Percentiles rank a stretch among this genome's conserved stretches.
Evolutionary conservation across 202 grass and related monocot genomes (phyloP).

Genomic region (Cymbopogon flexuosus): DNA sequence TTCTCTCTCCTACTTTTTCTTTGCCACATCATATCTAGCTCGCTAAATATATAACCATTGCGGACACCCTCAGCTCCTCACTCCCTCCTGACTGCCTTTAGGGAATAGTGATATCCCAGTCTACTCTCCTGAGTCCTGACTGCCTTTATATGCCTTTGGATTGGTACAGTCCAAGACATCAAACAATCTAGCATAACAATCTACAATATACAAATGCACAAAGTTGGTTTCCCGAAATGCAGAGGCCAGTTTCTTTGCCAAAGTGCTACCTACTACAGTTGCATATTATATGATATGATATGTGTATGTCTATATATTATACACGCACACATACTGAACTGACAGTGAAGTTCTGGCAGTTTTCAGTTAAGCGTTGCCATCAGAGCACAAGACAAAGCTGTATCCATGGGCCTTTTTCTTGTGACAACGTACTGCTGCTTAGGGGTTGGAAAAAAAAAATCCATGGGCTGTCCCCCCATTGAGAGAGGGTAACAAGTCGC

Average conservation of each 20-base stretch:
- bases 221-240: no score
- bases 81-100: no score
- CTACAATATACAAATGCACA: no score
- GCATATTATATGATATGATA: background rate
- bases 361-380: slow-evolving; percentile 37
- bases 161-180: no score
- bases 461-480: background rate
- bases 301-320: background rate
- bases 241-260: background rate
- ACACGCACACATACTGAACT: background rate
- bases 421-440: background rate
- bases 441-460: background rate
- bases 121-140: no score
- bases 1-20: no score
- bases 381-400: background rate
- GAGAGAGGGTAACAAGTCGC: background rate
- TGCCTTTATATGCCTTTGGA: no score
- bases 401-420: background rate
- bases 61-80: no score
- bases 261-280: background rate
- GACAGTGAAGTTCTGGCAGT: slow-evolving; percentile 19
- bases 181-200: no score
- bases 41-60: no score
- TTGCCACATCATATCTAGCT: no score
- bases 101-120: no score